phyloP scores from a whole-genome alignment of 495 filamentous ascomycete genomes.

The Neurospora sp. region DNA sequence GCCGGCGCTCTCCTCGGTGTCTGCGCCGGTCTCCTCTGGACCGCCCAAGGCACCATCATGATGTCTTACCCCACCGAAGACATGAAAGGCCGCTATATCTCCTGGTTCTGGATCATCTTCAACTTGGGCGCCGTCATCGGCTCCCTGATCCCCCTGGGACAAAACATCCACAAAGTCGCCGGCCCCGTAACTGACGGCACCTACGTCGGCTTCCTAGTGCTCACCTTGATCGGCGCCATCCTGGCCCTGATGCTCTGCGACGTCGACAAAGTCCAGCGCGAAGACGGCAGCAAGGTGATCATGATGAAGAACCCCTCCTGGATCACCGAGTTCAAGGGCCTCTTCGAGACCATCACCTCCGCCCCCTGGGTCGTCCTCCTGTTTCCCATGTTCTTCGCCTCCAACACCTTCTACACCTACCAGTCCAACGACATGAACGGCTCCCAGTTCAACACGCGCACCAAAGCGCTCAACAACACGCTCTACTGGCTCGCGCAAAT shows the following conservation, averaged over 20 bases:
- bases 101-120: constrained; percentile 92
- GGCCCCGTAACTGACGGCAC: constrained; percentile 69
- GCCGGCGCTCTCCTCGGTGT: constrained; percentile 63
- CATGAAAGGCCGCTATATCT: constrained; percentile 80
- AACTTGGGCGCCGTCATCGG: constrained; percentile 90
- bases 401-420: constrained; percentile 75
- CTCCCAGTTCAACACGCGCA: constrained; percentile 72
- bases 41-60: constrained; percentile 90
- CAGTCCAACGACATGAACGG: constrained; percentile 53
- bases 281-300: constrained; percentile 67
- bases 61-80: constrained; percentile 81
- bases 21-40: constrained; percentile 84
- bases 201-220: constrained; percentile 82
- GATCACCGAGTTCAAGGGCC: constrained; percentile 66
- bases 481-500: constrained; percentile 89
- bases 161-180: constrained; percentile 59
- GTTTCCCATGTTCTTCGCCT: constrained; percentile 80
- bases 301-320: constrained; percentile 80
- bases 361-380: constrained; percentile 74
- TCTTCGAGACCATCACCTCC: constrained; percentile 60
- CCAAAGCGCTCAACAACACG: constrained; percentile 70
- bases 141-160: constrained; percentile 68
- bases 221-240: constrained; percentile 66
- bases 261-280: constrained; percentile 64
- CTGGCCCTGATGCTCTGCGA: constrained; percentile 66